Conservation (phyloP, 768 basidiomycete genomes). For the Mycena leptocephala region DNA sequence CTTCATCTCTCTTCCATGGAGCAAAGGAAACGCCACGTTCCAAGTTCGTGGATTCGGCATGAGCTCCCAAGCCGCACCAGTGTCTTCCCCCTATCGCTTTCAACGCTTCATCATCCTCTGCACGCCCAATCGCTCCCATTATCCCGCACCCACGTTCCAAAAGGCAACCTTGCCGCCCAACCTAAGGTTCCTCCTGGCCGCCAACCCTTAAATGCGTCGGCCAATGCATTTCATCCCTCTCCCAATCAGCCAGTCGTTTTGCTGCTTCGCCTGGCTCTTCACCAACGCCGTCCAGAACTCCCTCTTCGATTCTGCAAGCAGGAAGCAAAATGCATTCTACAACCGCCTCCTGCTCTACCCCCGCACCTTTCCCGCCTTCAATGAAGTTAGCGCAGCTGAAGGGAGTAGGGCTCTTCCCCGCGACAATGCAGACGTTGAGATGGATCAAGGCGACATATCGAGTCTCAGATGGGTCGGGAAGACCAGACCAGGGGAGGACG, state of each 20-base stretch:
- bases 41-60: conserved; percentile 31
- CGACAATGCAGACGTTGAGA: conserved; percentile 35
- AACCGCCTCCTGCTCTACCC: conserved; percentile 58
- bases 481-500: conserved; percentile 35
- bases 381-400: conserved; percentile 14
- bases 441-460: conserved; percentile 33
- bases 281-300: not conserved
- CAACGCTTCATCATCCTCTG: conserved; percentile 17
- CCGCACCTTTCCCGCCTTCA: conserved; percentile 42
- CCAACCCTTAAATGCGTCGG: conserved; percentile 10
- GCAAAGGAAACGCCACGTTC: conserved; percentile 9
- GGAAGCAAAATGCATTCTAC: conserved; percentile 79
- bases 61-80: conserved; percentile 7
- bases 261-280: conserved; percentile 54
- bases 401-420: not conserved
- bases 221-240: conserved; percentile 38
- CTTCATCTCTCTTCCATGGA: not conserved
- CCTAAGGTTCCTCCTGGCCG: conserved; percentile 6
- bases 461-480: conserved; percentile 32
- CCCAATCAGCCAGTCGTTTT: conserved; percentile 31
- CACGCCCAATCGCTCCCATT: conserved; percentile 18
- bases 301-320: conserved; percentile 60
- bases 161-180: conserved; percentile 19
- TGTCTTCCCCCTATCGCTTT: conserved; percentile 30
- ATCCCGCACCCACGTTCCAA: conserved; percentile 21